Evolutionary conservation across 495 filamentous ascomycete species (phyloP).

Genomic region (Hyaloscypha variabilis): DNA sequence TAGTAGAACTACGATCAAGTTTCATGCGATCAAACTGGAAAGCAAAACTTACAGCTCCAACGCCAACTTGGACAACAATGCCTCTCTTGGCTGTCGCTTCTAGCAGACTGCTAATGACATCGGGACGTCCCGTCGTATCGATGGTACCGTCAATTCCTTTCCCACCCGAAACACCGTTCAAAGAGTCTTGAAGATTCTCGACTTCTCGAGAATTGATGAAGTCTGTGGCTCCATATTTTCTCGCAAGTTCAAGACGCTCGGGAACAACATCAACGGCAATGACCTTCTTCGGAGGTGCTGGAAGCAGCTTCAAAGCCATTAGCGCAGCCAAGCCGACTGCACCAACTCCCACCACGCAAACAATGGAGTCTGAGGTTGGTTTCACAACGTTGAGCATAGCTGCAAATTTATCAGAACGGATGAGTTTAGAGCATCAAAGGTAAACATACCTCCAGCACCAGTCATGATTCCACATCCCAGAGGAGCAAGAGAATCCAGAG

Average conservation of each 20-base stretch:
- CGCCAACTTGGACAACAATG: conserved; percentile 23
- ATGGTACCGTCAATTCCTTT: conserved; percentile 20
- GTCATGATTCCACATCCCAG: conserved; percentile 48
- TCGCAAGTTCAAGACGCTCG: conserved; percentile 43
- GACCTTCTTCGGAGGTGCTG: conserved; percentile 33
- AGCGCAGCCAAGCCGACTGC: conserved; percentile 48
- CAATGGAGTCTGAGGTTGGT: conserved; percentile 24
- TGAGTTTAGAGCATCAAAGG: neutral
- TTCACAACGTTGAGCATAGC: conserved; percentile 43
- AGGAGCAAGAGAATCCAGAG: conserved; percentile 39
- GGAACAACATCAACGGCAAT: conserved; percentile 49
- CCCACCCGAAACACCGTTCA: conserved; percentile 3
- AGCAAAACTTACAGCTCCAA: conserved; percentile 4
- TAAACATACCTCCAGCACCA: conserved; percentile 33
- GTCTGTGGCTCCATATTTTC: conserved; percentile 46
- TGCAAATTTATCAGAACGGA: neutral
- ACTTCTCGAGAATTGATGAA: conserved; percentile 35
- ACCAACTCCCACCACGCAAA: conserved; percentile 46
- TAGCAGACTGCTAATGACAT: conserved; percentile 8
- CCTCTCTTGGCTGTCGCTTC: conserved; percentile 20
- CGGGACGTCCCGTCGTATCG: conserved; percentile 24
- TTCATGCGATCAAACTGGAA: neutral
- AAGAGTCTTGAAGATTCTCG: neutral
- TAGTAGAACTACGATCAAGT: neutral
- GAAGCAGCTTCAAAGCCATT: conserved; percentile 22